Conservation (phyloP, 176 grass and related monocot genomes). For the Dendrocalamus sinicus region DNA sequence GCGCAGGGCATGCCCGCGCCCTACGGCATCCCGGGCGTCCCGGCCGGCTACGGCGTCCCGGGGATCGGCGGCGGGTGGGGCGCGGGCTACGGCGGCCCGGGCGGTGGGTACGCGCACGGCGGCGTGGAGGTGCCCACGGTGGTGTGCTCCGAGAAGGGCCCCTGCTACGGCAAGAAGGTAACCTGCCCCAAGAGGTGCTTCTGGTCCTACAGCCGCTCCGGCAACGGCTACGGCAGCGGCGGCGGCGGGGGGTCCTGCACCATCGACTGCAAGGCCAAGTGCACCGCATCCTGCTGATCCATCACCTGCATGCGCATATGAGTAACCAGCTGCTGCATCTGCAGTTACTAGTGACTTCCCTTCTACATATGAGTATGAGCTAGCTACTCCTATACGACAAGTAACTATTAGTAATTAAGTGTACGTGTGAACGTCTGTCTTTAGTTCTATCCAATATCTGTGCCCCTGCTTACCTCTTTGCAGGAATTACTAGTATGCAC, state of each 20-base stretch:
- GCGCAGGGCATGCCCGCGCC: background rate
- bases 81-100: conserved; percentile 47
- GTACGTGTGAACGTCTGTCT: no score
- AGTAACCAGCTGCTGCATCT: background rate
- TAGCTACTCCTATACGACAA: background rate
- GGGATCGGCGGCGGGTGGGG: conserved; percentile 55
- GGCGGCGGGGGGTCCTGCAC: conserved; percentile 76
- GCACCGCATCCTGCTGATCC: conserved; percentile 59
- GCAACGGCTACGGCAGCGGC: conserved; percentile 57
- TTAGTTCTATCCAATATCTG: no score
- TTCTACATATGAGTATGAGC: background rate
- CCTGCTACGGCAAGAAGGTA: conserved; percentile 64
- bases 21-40: conserved; percentile 38
- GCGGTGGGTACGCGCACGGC: conserved; percentile 52
- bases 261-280: conserved; percentile 81
- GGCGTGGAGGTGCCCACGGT: conserved; percentile 61
- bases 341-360: no score
- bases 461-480: background rate
- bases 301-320: no score
- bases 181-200: conserved; percentile 71
- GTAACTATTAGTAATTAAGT: background rate
- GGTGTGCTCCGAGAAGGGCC: conserved; percentile 69
- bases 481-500: background rate
- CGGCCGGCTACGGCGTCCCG: conserved; percentile 11
- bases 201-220: conserved; percentile 66